phyloP scores from a whole-genome alignment of 768 basidiomycete genomes.

The Russula emetica region DNA sequence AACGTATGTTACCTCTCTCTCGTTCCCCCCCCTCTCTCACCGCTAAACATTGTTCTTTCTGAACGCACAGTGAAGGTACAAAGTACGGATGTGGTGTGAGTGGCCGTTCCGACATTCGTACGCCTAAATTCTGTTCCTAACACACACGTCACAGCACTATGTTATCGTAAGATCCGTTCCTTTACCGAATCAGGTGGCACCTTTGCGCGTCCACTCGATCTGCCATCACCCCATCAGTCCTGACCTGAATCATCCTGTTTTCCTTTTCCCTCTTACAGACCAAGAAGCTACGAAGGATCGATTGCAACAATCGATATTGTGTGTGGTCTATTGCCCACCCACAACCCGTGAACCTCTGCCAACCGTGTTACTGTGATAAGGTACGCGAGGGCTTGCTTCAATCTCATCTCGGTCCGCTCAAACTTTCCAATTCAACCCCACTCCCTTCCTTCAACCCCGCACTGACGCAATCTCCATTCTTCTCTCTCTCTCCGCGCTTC shows the following conservation, averaged over 20 bases:
- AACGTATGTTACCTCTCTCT: constrained; percentile 35
- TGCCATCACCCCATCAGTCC: constrained; percentile 18
- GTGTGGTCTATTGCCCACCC: constrained; percentile 40
- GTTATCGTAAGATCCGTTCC: constrained; percentile 47
- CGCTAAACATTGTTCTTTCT: constrained; percentile 28
- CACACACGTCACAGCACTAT: constrained; percentile 51
- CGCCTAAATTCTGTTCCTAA: constrained; percentile 30
- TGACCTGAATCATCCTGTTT: neutral
- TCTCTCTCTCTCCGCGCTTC: neutral
- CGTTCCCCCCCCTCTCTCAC: constrained; percentile 6
- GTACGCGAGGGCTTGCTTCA: constrained; percentile 32
- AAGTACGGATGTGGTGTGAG: constrained; percentile 65
- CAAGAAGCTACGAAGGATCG: constrained; percentile 46
- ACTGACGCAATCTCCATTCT: constrained; percentile 17
- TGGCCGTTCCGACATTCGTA: constrained; percentile 24
- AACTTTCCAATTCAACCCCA: neutral
- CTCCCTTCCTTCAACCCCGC: constrained; percentile 1
- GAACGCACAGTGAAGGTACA: constrained; percentile 58
- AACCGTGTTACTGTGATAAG: constrained; percentile 43
- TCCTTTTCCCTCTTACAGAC: constrained; percentile 39
- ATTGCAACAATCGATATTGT: constrained; percentile 50
- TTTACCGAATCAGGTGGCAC: constrained; percentile 16
- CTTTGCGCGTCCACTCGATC: constrained; percentile 8
- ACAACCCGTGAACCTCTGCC: constrained; percentile 34
- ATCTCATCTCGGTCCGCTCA: constrained; percentile 10